phyloP scores from a whole-genome alignment of 2,329 filamentous ascomycete genomes.

The Fragosphaeria purpurea region DNA sequence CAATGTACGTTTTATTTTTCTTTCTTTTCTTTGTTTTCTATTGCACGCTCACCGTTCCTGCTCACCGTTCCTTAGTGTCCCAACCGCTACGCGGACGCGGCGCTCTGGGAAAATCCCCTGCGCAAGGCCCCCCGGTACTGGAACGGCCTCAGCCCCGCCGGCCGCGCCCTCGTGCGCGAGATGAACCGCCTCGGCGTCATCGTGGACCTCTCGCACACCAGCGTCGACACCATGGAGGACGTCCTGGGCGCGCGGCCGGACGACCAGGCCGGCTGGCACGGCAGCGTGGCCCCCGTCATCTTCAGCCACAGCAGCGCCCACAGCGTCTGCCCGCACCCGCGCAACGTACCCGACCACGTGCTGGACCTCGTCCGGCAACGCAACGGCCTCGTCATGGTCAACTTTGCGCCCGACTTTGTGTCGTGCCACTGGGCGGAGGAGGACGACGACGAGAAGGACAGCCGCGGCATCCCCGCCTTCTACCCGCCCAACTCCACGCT shows the following conservation, averaged over 20 bases:
- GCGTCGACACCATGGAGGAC: slow-evolving; percentile 74
- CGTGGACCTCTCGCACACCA: slow-evolving; percentile 74
- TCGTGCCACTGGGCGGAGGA: slow-evolving; percentile 54
- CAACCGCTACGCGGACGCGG: slow-evolving; percentile 81
- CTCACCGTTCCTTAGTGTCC: slow-evolving; percentile 46
- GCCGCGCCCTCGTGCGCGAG: slow-evolving; percentile 62
- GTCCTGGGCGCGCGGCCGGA: slow-evolving; percentile 51
- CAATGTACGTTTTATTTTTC: slow-evolving; percentile 36
- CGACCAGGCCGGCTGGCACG: slow-evolving; percentile 48
- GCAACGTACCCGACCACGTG: slow-evolving; percentile 82
- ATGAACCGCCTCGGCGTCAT: slow-evolving; percentile 95
- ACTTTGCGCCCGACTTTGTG: slow-evolving; percentile 75
- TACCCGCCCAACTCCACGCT: slow-evolving; percentile 63
- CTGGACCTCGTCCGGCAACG: slow-evolving; percentile 64
- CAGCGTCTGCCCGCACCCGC: slow-evolving; percentile 72
- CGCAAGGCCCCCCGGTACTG: slow-evolving; percentile 48
- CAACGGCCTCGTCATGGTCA: slow-evolving; percentile 80
- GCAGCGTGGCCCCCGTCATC: slow-evolving; percentile 72
- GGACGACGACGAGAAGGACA: slow-evolving; percentile 34
- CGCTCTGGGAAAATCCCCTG: slow-evolving; percentile 48
- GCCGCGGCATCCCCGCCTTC: slow-evolving; percentile 52
- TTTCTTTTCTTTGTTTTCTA: neutral
- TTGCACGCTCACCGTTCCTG: neutral
- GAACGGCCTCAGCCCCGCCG: slow-evolving; percentile 62
- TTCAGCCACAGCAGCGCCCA: slow-evolving; percentile 83